Evolutionary conservation across 1,284 basidiomycete genomes (phyloP), one percentile per base, ranked within the genome.

Genomic region (Cutaneotrichosporon daszewskae): DNA sequence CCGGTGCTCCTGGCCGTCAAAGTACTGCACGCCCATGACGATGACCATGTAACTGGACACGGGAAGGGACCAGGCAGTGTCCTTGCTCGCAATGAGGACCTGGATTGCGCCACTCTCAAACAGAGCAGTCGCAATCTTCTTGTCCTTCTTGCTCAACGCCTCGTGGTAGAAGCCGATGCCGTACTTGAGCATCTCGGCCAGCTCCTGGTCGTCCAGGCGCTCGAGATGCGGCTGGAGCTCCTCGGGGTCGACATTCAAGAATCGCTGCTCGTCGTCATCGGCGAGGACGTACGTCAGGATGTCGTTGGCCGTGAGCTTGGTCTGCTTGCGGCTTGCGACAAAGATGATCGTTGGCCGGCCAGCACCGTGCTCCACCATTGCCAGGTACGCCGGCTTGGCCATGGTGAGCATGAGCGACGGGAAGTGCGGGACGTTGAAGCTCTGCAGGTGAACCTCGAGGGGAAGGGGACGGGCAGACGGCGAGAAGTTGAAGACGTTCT

Each of bases 401-500:
- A 98, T 98, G 25, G 91, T 81, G 47, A 98, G 87, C 94, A 99
- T 98, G 43, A 98, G 76, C 0, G 89, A 95, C 0, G 95, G 92
- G 81, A 95, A 97, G 63, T 98, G 95, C 10, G 92, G 88, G 32
- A 95, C 88, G 34, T 80, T 83, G 77, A 96, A 98, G 35, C 85
- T 90, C 66, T 97, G 94, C 8, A 98, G 74, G 62, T 98, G 94
- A 37, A 98, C 94, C 57, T 98, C 92, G 81, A 98, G 86, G 49
- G 96, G 92, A 3, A 96, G 75, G 3, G 91, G 91, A 24, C 94
- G 85, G 16, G 94, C 89, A 79, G 84, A 86, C 0, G 92, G 92
- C 0, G 89, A 87, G 72, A 98, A 96, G 74, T 98, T 97, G 82
- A 98, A 97, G 53, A 96, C 87, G 8, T 86, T 85, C 65, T 94